Conservation (phyloP, 805 yeast genomes). For the Schizosaccharomyces japonicus region DNA sequence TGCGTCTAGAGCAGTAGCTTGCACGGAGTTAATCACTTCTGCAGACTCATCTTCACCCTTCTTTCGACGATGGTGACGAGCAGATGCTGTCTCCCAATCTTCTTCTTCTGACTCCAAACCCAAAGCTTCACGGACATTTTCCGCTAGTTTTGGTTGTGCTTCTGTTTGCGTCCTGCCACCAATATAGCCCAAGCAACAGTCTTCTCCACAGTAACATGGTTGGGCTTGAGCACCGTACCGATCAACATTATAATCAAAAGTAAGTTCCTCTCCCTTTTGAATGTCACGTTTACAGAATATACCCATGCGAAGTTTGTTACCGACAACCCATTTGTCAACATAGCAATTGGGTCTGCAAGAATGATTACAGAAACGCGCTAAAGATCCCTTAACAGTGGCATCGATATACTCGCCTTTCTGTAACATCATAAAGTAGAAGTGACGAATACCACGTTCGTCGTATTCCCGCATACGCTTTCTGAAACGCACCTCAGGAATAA, state of each 20-base stretch:
- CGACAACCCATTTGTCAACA: constrained; percentile 94
- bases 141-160: constrained; percentile 63
- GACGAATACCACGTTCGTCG: constrained; percentile 63
- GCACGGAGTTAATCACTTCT: not conserved
- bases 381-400: constrained; percentile 70
- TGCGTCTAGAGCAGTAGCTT: constrained; percentile 10
- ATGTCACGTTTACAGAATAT: constrained; percentile 66
- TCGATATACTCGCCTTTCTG: constrained; percentile 77
- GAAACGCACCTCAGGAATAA: constrained; percentile 59
- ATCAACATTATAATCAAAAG: constrained; percentile 84
- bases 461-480: constrained; percentile 50
- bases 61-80: constrained; percentile 37
- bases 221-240: constrained; percentile 88
- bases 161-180: constrained; percentile 97
- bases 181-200: constrained; percentile 74
- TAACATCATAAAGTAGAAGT: constrained; percentile 78
- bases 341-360: constrained; percentile 86
- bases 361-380: constrained; percentile 85
- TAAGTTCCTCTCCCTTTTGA: constrained; percentile 60
- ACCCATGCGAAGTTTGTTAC: constrained; percentile 77
- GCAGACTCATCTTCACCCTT: constrained; percentile 15
- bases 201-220: constrained; percentile 80
- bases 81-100: constrained; percentile 29
- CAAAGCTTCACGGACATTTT: constrained; percentile 21
- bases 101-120: not conserved